Evolutionary conservation across 2,329 filamentous ascomycete genomes (phyloP).

Genomic region (Alternaria panax): DNA sequence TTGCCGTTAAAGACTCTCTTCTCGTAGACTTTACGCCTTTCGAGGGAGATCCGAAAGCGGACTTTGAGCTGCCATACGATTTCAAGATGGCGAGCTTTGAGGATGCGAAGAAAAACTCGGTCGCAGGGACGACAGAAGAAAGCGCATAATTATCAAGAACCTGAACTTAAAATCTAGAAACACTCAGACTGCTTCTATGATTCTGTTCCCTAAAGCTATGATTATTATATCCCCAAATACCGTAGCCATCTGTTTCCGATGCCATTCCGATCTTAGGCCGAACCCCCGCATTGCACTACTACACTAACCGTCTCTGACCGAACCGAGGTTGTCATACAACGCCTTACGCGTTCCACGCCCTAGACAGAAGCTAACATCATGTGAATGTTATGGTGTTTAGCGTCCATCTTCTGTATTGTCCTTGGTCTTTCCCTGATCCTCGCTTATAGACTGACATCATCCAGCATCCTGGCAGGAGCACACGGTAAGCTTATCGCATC

Average conservation of each 20-base stretch:
- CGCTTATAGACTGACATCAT: background rate
- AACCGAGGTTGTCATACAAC: conserved; percentile 24
- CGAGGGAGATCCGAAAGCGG: conserved; percentile 60
- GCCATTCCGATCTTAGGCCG: conserved; percentile 17
- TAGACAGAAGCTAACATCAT: conserved; percentile 16
- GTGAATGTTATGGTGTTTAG: background rate
- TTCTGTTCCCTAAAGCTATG: background rate
- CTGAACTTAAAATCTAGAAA: background rate
- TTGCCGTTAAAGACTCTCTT: conserved; percentile 66
- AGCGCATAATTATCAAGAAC: conserved; percentile 19
- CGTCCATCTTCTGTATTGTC: background rate
- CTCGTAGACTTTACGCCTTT: conserved; percentile 64
- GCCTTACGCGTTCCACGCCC: conserved; percentile 16
- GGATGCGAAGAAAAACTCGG: conserved; percentile 40
- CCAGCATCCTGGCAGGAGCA: background rate
- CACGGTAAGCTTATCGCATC: conserved; percentile 3
- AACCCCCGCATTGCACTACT: conserved; percentile 13
- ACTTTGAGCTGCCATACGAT: conserved; percentile 63
- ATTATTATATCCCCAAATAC: background rate
- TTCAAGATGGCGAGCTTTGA: conserved; percentile 53
- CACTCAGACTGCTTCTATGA: background rate
- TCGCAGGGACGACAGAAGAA: conserved; percentile 36
- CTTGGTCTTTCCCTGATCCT: background rate
- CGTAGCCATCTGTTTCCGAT: conserved; percentile 1
- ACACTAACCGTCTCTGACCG: conserved; percentile 27